Base-by-base conservation (phyloP, 352 stramenopile species). In the Globisporangium sylvaticum region DNA sequence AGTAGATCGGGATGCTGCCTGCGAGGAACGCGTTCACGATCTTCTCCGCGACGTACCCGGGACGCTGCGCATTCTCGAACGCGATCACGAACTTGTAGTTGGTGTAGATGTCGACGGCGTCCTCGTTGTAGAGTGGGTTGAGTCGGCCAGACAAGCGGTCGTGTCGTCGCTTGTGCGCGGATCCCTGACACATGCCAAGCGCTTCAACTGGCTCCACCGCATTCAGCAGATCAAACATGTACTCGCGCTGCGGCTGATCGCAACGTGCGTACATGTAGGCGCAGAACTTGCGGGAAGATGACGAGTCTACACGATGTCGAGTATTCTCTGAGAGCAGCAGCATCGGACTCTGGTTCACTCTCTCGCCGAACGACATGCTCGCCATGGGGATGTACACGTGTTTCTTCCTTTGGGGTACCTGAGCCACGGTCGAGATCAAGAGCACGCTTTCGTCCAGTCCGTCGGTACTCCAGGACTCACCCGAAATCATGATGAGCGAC, bases 31-130 rank as follows among this genome's bases (percentile, higher is more conserved):
- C 78, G 34, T 84, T 83, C 4, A 87, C 73, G 22, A 92, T 57
- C 67, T 89, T 90, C 62, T 92, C 81, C 3, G 79, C 90, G 57
- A 89, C 71, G 52, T 89, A 90, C 24, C 82, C 84, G 1, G 69
- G 54, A 12, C 39, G 50, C 3, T 54, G 65, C 6, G 66, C 67
- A 65, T 90, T 88, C 57, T 93, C 79, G 24, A 91, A 93, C n/a
- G 81, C 79, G 62, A 93, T 77, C 7, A 85, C 81, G 39, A 92
- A 91, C 48, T 79, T 81, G 72, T 85, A 90, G 20, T 58, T 6
- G 14, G 65, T n/a, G 70, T 75, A 87, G 1, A 39, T 73, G 10
- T 48, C 80, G 74, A 58, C 8, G 7, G 52, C 52, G 29, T 54
- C 7, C n/a, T 54, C 44, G 22, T 83, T 74, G 58, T 76, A 81